phyloP scores from a whole-genome alignment of 2,329 filamentous ascomycete genomes.

The Thermoascus crustaceus region DNA sequence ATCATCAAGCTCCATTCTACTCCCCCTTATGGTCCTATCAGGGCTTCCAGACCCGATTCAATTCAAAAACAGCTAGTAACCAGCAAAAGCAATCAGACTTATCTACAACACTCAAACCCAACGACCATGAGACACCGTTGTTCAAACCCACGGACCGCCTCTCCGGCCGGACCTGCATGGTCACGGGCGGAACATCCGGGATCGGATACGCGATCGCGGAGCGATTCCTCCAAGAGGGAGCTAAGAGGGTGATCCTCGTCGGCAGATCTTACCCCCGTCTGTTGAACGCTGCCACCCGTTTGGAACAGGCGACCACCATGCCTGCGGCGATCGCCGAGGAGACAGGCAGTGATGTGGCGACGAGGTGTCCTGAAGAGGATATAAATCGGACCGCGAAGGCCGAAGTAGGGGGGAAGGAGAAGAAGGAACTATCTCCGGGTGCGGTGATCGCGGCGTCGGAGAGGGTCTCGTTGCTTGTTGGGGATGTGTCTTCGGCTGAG shows the following conservation, averaged over 20 bases:
- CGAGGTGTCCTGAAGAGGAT: slow-evolving; percentile 13
- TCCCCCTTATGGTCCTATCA: no score
- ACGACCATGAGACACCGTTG: not conserved
- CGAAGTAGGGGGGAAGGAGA: not conserved
- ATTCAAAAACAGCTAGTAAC: no score
- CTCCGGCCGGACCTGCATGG: slow-evolving; percentile 38
- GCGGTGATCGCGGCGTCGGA: slow-evolving; percentile 10
- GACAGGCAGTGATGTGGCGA: slow-evolving; percentile 10
- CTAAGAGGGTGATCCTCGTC: slow-evolving; percentile 50
- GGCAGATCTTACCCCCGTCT: slow-evolving; percentile 48
- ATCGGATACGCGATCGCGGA: slow-evolving; percentile 62
- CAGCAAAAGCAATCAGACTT: not conserved
- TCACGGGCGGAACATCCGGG: slow-evolving; percentile 63
- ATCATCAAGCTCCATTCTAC: no score
- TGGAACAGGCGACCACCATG: slow-evolving; percentile 10
- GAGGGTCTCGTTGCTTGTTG: slow-evolving; percentile 24
- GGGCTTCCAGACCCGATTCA: no score
- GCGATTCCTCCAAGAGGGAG: slow-evolving; percentile 57
- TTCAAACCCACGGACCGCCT: slow-evolving; percentile 18
- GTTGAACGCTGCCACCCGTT: slow-evolving; percentile 24
- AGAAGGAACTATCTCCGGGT: slow-evolving; percentile 1
- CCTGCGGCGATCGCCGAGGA: not conserved
- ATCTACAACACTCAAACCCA: not conserved
- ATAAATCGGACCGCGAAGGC: slow-evolving; percentile 1
- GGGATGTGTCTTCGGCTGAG: slow-evolving; percentile 29